These are phyloP conservation scores for Scytalidium sp. DNA, from an alignment of 2,329 filamentous ascomycete species.

Conservation along the genomic window DNA sequence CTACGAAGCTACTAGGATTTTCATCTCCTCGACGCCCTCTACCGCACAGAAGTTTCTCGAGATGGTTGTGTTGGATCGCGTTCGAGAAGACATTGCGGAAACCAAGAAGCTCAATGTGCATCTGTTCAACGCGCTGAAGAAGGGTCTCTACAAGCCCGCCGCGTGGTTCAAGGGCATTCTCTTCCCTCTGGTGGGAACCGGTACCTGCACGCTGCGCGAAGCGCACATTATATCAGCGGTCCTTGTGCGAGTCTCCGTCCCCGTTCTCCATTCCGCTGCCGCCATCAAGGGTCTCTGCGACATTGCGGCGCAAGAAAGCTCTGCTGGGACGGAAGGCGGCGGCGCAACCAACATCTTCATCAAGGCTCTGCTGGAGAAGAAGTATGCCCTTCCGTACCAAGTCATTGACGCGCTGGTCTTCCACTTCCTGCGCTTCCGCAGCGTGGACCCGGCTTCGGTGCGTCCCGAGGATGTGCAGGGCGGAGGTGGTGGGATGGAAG, in stretches of 20 bases:
- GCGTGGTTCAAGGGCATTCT: constrained; percentile 97
- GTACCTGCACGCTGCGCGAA: constrained; percentile 88
- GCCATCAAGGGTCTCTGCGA: constrained; percentile 91
- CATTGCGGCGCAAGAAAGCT: constrained; percentile 87
- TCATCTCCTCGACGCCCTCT: constrained; percentile 78
- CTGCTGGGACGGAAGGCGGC: constrained; percentile 77
- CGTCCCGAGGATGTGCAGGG: constrained; percentile 39
- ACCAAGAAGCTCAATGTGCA: constrained; percentile 95
- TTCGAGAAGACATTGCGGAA: constrained; percentile 92
- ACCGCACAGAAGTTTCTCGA: constrained; percentile 84
- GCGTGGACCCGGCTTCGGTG: constrained; percentile 57
- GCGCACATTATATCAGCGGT: constrained; percentile 89
- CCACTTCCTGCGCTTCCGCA: constrained; percentile 89
- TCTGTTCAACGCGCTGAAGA: constrained; percentile 90
- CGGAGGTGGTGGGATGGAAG: constrained; percentile 50
- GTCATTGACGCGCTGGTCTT: constrained; percentile 94
- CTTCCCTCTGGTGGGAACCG: constrained; percentile 81
- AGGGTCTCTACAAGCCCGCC: constrained; percentile 86
- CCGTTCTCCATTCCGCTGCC: constrained; percentile 87
- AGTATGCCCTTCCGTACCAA: constrained; percentile 92
- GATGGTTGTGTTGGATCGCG: constrained; percentile 80
- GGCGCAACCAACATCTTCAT: constrained; percentile 96
- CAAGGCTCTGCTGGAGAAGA: constrained; percentile 89
- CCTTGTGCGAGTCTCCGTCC: constrained; percentile 79
- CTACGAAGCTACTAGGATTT: constrained; percentile 89